Evolutionary conservation across 2,329 filamentous ascomycete genomes (phyloP), one percentile per base, ranked within the genome.

Genomic region (Mycosphaerella arachidis): DNA sequence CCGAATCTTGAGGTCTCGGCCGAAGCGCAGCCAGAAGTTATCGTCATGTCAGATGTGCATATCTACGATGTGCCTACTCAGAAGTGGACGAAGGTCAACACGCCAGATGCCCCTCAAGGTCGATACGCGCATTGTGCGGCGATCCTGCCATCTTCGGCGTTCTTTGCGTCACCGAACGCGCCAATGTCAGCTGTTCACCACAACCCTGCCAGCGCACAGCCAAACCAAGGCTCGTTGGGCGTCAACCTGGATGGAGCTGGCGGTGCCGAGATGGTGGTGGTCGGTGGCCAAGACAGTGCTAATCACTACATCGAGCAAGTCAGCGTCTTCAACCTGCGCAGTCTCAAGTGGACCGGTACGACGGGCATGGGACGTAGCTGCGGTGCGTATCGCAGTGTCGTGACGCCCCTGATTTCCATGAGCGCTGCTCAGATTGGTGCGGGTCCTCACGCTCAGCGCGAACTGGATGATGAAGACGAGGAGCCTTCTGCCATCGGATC

Each of bases 301-400:
- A 99, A 99, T 74, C 92, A 96, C 74, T 99, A 99, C 72, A 99
- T 99, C 67, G 93, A 99, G 75, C 92, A 99, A 75, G 95, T 99
- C 65, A 97, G 92, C 72, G 91, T 99, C 2, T 99, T 99, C 80
- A 99, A 99, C 70, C 80, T 99, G 29, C 86, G 94, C 53, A 97
- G 91, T 73, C 78, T 97, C 61, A 96, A 94, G 76, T 99, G 94
- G 94, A 96, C 91, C 1, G 91, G 90, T 18, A 97, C 92, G 1
- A 90, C 91, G 64, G 82, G 87, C 1, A 81, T 97, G 50, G 92
- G 92, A 54, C 91, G 93, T 75, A 96, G 91, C 70, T 99, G 94
- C 72, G 94, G 94, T 63, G 94, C 94, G 1, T 99, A 99, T 74
- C 87, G 94, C 65, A 97, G 92, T 72, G 94, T 99, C 18, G 92